A percentile compares a stretch with the other conserved stretches of the same genome.
Conservation (phyloP, 306 rosid species). For the Rosa persica region DNA sequence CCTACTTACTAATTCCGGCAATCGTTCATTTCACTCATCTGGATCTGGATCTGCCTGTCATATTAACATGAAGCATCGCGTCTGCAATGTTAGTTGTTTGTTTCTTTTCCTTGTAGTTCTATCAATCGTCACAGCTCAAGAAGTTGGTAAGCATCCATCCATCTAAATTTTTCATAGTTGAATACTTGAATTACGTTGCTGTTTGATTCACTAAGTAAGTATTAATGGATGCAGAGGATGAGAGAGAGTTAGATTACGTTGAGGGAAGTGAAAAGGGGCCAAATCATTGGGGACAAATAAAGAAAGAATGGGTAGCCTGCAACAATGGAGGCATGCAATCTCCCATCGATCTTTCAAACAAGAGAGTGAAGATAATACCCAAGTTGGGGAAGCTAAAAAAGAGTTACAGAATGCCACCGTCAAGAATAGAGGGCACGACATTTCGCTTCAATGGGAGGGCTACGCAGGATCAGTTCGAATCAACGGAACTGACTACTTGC, state of each 20-base stretch:
- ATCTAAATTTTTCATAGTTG: neutral
- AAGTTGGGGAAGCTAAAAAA: conserved; percentile 11
- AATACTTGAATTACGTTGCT: neutral
- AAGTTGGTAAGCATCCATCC: conserved; percentile 53
- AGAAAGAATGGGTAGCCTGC: conserved; percentile 39
- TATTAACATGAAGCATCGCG: conserved; percentile 32
- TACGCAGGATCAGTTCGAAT: conserved; percentile 53
- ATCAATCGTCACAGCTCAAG: conserved; percentile 42
- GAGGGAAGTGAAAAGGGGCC: conserved; percentile 35
- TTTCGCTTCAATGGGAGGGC: conserved; percentile 45
- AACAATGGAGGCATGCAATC: conserved; percentile 34
- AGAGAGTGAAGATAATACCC: neutral
- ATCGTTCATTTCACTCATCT: too few species aligned
- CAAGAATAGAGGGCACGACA: conserved; percentile 35
- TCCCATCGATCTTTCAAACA: conserved; percentile 30
- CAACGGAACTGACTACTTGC: conserved; percentile 45
- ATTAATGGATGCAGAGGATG: conserved; percentile 25
- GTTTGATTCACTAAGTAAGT: too few species aligned
- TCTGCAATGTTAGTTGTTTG: neutral
- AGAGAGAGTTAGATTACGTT: conserved; percentile 27
- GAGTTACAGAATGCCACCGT: conserved; percentile 29
- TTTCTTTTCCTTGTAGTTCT: conserved; percentile 22
- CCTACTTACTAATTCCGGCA: too few species aligned
- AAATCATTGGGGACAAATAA: conserved; percentile 37
- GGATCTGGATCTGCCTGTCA: neutral